Evolutionary conservation across 2,329 filamentous ascomycete species (phyloP), one percentile per base, ranked within the genome.

Genomic region (Tolypocladium endophyticum): DNA sequence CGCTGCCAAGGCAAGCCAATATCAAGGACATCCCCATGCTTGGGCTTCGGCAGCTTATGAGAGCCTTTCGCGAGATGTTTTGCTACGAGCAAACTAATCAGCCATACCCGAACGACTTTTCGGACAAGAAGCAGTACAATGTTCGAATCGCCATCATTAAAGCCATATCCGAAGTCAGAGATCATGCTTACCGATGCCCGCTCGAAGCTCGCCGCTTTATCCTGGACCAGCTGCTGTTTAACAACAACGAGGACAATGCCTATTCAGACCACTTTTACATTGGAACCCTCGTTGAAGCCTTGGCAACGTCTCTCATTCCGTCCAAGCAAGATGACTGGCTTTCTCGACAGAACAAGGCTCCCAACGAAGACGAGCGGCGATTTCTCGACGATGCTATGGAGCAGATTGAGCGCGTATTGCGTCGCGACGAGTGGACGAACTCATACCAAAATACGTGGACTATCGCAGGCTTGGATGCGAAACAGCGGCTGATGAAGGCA

Each of bases 241-340:
- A 99, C 70, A 92, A 99, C 74, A 99, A 99, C 70, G 87, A 89
- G 2, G 88, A 89, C 61, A 99, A 99, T 67, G 75, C 87, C 56
- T 95, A 85, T 69, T 96, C 92, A 6, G 95, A 99, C 68, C 88
- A 92, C 63, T 87, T 90, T 67, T 99, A 97, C 70, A 85, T 99
- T 58, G 86, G 91, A 9, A 88, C 82, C 28, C 79, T 99, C 30
- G 88, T 99, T 11, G 77, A 80, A 50, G 79, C 81, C 0, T 72
- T 87, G 33, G 80, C 84, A 1, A 79, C 78, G 0, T 85, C 82
- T n/a, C 74, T 86, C 33, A 78, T 87, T 56, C 79, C 80, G 0
- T 71, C 73, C 47, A 74, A 78, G 61, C 69, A 74, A 66, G 74
- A 78, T 39, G 75, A 81, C 63, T 71, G 76, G 73, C 70, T 75